Evolutionary conservation across 306 rosid species (phyloP), one percentile per base, ranked within the genome.

Genomic region (Ormosia emarginata): DNA sequence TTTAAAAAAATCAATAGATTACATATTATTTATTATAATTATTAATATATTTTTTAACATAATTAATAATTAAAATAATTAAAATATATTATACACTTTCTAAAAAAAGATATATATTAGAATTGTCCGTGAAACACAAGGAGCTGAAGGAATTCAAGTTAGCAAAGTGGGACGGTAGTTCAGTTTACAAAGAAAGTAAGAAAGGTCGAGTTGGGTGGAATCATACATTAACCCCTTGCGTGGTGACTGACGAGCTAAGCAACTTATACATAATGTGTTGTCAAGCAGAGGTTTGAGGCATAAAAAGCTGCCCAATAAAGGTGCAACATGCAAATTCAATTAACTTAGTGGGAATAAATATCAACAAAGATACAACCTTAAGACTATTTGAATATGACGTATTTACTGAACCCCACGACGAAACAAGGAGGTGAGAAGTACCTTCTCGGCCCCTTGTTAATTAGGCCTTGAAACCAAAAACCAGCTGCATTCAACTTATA

Each of bases 341-440:
- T 59, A 71, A 37, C 61, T 47, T 40, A 65, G 93, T 79, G 87
- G 82, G 53, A 81, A 77, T 1, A 50, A 83, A 61, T 32, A 71
- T 64, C 14, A 56, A 18, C 8, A 50, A 57, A 68, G 53, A 13
- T 59, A 78, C 46, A 49, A 67, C 67, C 33, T 69, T 62, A 8
- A 12, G 2, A 58, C 40, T 59, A 13, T 59, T 77, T 71, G 72
- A 76, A 24, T 13, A 36, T 33, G 67, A 73, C 72, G 39, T 7
- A 30, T 56, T 39, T 57, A 12, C 55, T 59, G 14, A 34, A 7
- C 30, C 49, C n/a, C 12, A 49, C 11, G 2, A 37, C 67, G 17
- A 74, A 53, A 64, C 61, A 74, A 40, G 49, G 71, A 61, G 15
- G n/a, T n/a, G 2, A 37, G n/a, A 10, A 5, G 34, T 56, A 14